Percentiles rank a stretch among this genome's conserved stretches.
Conservation (phyloP, 805 yeast species). For the Ogataea pini region DNA sequence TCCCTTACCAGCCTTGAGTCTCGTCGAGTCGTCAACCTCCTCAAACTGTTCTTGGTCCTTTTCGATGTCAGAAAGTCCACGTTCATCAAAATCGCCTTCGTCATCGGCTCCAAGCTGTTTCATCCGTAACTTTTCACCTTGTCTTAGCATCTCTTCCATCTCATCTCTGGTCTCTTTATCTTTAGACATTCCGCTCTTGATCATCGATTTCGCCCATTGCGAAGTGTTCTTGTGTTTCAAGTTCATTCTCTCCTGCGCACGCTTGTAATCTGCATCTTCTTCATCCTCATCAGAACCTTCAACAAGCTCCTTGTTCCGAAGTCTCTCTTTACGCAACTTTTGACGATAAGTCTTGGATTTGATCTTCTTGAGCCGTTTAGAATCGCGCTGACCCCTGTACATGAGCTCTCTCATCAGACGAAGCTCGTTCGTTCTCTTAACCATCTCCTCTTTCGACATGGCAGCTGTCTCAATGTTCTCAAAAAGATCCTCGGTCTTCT, state of each 20-base stretch:
- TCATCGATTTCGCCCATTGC: slow-evolving; percentile 89
- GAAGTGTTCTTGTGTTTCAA: slow-evolving; percentile 86
- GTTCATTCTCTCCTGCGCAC: slow-evolving; percentile 93
- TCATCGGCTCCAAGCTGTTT: slow-evolving; percentile 69
- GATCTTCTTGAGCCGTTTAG: slow-evolving; percentile 90
- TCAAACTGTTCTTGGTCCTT: slow-evolving; percentile 42
- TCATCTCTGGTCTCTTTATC: slow-evolving; percentile 84
- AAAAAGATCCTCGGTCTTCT: slow-evolving; percentile 75
- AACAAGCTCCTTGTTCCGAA: slow-evolving; percentile 67
- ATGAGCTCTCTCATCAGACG: slow-evolving; percentile 92
- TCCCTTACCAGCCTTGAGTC: slow-evolving; percentile 73
- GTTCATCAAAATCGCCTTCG: slow-evolving; percentile 42
- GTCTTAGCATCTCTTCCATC: slow-evolving; percentile 90
- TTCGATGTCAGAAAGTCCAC: slow-evolving; percentile 53
- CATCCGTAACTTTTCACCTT: slow-evolving; percentile 73
- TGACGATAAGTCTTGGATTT: slow-evolving; percentile 88
- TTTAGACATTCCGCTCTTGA: slow-evolving; percentile 85
- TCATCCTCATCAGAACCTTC: slow-evolving; percentile 56
- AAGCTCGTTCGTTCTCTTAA: slow-evolving; percentile 74
- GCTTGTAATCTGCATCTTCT: slow-evolving; percentile 67
- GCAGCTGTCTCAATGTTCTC: slow-evolving; percentile 85
- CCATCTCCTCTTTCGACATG: slow-evolving; percentile 76
- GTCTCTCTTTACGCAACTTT: slow-evolving; percentile 80
- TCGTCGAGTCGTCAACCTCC: slow-evolving; percentile 37
- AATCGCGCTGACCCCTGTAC: slow-evolving; percentile 92